Conservation (phyloP, 1,284 basidiomycete species). For the Phellopilus nigrolimitatus region DNA sequence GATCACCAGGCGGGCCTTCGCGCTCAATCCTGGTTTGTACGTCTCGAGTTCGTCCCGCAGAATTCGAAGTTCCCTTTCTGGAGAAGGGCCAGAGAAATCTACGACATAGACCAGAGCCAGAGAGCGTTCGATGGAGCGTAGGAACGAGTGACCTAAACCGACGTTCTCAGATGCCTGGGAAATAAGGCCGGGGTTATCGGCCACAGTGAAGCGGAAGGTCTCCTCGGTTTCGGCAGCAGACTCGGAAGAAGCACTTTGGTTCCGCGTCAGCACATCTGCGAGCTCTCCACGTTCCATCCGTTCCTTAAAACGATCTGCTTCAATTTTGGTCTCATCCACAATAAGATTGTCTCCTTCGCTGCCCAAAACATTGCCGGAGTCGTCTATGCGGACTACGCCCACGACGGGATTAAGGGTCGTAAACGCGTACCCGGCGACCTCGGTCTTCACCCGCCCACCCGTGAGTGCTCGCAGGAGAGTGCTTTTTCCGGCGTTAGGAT, state of each 20-base stretch:
- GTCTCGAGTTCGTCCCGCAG: conserved; percentile 81
- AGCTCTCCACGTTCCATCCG: conserved; percentile 48
- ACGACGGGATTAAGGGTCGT: conserved; percentile 95
- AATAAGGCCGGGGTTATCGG: conserved; percentile 95
- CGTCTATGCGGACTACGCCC: conserved; percentile 84
- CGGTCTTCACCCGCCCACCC: conserved; percentile 76
- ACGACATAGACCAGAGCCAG: conserved; percentile 90
- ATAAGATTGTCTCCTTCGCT: conserved; percentile 45
- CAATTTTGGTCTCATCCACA: conserved; percentile 69
- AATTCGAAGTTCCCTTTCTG: conserved; percentile 71
- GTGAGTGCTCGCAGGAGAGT: conserved; percentile 90
- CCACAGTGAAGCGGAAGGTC: conserved; percentile 84
- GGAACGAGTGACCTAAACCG: conserved; percentile 91
- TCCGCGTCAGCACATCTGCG: conserved; percentile 45
- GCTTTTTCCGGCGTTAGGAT: conserved; percentile 91
- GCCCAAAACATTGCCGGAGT: conserved; percentile 75
- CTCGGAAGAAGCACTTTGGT: no score
- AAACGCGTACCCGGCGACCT: conserved; percentile 90
- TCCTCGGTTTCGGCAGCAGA: conserved; percentile 43
- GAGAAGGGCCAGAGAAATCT: conserved; percentile 71
- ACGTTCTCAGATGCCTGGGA: conserved; percentile 81
- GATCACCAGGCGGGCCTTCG: conserved; percentile 75
- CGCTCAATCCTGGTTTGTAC: conserved; percentile 77
- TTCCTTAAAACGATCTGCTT: conserved; percentile 45
- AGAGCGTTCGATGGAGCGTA: conserved; percentile 91